Evolutionary conservation across 2,329 filamentous ascomycete species (phyloP).

Genomic region (Aspergillus aculeatus): DNA sequence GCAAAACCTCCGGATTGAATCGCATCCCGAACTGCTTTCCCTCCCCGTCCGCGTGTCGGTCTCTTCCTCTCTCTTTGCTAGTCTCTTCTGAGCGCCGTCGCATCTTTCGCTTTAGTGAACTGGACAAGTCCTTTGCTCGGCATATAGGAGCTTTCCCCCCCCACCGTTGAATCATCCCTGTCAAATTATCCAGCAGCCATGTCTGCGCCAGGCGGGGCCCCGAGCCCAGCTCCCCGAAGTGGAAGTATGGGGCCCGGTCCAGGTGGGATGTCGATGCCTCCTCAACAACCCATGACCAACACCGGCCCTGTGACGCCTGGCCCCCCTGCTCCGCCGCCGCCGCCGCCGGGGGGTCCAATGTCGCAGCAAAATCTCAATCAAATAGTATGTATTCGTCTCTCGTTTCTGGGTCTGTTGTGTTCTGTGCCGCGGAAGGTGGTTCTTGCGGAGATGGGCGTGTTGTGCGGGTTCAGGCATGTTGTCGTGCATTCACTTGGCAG

Average conservation of each 20-base stretch:
- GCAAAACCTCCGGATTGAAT: slow-evolving; percentile 1
- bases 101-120: background rate
- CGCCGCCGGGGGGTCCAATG: slow-evolving; percentile 49
- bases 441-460: background rate
- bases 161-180: background rate
- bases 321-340: slow-evolving; percentile 32
- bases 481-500: background rate
- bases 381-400: slow-evolving; percentile 66
- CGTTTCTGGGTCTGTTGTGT: background rate
- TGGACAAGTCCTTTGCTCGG: background rate
- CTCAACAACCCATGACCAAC: slow-evolving; percentile 49
- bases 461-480: background rate
- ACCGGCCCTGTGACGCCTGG: slow-evolving; percentile 48
- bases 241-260: slow-evolving; percentile 49
- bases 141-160: background rate
- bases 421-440: background rate
- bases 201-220: slow-evolving; percentile 48
- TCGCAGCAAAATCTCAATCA: slow-evolving; percentile 92
- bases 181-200: slow-evolving; percentile 26
- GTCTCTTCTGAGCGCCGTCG: background rate
- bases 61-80: background rate
- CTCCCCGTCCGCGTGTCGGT: slow-evolving; percentile 13
- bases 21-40: slow-evolving; percentile 2
- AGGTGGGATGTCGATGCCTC: slow-evolving; percentile 46
- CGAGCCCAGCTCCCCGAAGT: slow-evolving; percentile 50